phyloP scores from a whole-genome alignment of 2,329 filamentous ascomycete genomes.

The Stagonosporopsis rhizophila region DNA sequence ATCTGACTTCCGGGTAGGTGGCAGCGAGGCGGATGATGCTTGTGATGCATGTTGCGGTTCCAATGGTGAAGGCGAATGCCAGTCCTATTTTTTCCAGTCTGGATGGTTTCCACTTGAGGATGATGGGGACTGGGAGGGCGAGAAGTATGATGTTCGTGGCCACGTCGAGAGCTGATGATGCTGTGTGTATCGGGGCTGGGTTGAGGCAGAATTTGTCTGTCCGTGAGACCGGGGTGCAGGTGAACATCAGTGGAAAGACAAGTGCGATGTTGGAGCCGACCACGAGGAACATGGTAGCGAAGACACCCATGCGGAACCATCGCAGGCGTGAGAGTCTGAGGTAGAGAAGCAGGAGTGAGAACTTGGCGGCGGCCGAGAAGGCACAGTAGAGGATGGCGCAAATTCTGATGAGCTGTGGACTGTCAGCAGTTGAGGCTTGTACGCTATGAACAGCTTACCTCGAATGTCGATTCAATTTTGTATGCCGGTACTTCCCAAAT shows the following conservation, averaged over 20 bases:
- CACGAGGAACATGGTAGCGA: conserved; percentile 29
- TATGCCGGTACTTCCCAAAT: conserved; percentile 29
- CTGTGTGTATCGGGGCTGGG: conserved; percentile 28
- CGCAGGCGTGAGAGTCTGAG: conserved; percentile 19
- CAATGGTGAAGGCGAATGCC: conserved; percentile 28
- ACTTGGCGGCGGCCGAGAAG: conserved; percentile 28
- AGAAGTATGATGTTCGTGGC: conserved; percentile 29
- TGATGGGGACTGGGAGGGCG: conserved; percentile 26
- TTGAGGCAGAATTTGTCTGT: conserved; percentile 26
- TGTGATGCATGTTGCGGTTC: conserved; percentile 20
- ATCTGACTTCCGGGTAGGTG: conserved; percentile 14
- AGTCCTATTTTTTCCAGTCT: conserved; percentile 24
- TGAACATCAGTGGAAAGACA: conserved; percentile 31
- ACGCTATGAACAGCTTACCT: not conserved
- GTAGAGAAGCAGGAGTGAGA: conserved; percentile 32
- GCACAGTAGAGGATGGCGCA: conserved; percentile 24
- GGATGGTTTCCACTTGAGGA: conserved; percentile 28
- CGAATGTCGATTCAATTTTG: conserved; percentile 20
- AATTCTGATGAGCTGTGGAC: conserved; percentile 12
- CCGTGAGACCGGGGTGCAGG: conserved; percentile 27
- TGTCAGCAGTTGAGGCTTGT: not conserved
- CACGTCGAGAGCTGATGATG: conserved; percentile 31
- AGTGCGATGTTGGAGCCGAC: conserved; percentile 28
- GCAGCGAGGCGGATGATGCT: conserved; percentile 9
- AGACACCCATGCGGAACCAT: conserved; percentile 24